Percentiles rank a stretch among this genome's conserved stretches.
Conservation (phyloP, 495 filamentous ascomycete species). For the Chlorociboria aeruginascens region DNA sequence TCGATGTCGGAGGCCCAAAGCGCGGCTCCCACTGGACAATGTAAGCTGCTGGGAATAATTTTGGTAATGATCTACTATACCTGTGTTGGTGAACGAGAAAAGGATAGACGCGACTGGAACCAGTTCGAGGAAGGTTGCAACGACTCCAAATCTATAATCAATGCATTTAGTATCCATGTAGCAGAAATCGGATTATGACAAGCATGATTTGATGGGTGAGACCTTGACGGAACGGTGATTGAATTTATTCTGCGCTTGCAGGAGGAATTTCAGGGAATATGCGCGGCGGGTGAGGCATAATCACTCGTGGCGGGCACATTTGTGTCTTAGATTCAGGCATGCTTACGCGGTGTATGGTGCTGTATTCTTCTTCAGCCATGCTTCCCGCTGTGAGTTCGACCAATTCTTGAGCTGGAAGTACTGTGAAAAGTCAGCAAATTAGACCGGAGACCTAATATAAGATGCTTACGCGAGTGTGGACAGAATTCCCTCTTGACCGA, state of each 20-base stretch:
- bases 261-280: neutral
- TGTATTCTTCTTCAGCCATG: constrained; percentile 51
- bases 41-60: neutral
- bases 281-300: neutral
- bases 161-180: constrained; percentile 8
- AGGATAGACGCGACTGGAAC: constrained; percentile 71
- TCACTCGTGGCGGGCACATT: neutral
- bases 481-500: constrained; percentile 24
- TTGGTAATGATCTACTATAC: constrained; percentile 19
- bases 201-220: constrained; percentile 3
- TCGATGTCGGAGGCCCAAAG: constrained; percentile 93
- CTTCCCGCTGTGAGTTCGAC: constrained; percentile 43
- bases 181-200: neutral
- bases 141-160: constrained; percentile 58
- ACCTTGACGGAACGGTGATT: neutral
- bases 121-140: constrained; percentile 69
- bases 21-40: constrained; percentile 57
- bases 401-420: constrained; percentile 90
- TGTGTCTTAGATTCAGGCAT: constrained; percentile 5
- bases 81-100: constrained; percentile 84
- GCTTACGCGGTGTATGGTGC: constrained; percentile 68
- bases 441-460: neutral
- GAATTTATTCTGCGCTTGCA: neutral
- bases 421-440: constrained; percentile 14
- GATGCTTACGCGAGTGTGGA: constrained; percentile 22